Conservation (phyloP, 306 rosid species). For the Pachyrhizus erosus region DNA sequence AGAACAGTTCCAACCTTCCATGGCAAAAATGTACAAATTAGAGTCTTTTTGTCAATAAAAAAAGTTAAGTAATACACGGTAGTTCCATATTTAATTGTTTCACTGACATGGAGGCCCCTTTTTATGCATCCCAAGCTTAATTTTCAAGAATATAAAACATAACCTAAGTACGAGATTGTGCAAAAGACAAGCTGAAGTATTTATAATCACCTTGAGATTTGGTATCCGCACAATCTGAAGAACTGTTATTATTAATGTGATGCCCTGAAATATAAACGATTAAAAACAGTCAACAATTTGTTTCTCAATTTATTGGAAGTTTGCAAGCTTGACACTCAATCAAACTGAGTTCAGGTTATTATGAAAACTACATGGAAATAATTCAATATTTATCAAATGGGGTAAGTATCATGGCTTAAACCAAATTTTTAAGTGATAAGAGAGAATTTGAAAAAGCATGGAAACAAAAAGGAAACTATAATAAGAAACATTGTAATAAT, state of each 20-base stretch:
- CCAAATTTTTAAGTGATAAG: neutral
- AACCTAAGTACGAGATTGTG: neutral
- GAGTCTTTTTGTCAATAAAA: slow-evolving; percentile 10
- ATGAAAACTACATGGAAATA: neutral
- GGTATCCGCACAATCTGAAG: slow-evolving; percentile 96
- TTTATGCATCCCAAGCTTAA: neutral
- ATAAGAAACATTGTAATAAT: neutral
- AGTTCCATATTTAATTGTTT: slow-evolving; percentile 5
- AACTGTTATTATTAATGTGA: slow-evolving; percentile 88
- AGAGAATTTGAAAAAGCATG: neutral
- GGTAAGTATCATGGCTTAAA: neutral
- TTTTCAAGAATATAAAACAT: slow-evolving; percentile 7
- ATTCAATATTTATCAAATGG: neutral
- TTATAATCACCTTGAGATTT: slow-evolving; percentile 81
- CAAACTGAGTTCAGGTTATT: neutral
- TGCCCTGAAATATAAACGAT: slow-evolving; percentile 62
- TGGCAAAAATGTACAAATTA: slow-evolving; percentile 12
- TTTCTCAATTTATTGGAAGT: slow-evolving; percentile 15
- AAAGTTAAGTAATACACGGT: neutral
- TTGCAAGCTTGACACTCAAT: neutral
- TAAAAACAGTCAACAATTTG: slow-evolving; percentile 30
- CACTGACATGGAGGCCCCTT: neutral
- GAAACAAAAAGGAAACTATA: neutral
- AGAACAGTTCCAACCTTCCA: slow-evolving; percentile 94
- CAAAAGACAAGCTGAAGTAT: neutral